Base-by-base conservation (phyloP, 441 rosid genomes). In the Melastoma candidum region DNA sequence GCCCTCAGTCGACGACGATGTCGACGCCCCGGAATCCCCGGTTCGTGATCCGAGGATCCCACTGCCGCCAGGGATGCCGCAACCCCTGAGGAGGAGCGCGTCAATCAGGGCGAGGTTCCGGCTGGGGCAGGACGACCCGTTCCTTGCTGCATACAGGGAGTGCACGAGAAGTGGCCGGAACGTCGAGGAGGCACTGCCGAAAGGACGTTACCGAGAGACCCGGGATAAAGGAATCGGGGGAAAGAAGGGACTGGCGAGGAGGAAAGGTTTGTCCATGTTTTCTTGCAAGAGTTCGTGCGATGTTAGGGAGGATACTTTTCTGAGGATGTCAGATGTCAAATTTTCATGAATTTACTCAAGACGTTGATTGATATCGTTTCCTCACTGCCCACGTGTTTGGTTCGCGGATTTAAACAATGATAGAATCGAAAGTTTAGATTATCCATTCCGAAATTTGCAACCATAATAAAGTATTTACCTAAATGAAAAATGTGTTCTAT, bases 61-160 rank as follows among this genome's bases (percentile, higher is more conserved):
- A 39, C 77, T 63, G 10, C 87, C 87, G n/a, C 84, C 82, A 4
- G 58, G 79, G 25, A 66, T 25, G 0, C 29, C 45, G 45, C 61
- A 26, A 26, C 61, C 47, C 11, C 69, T 70, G 0, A 48, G 43
- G 6, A 57, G 75, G 48, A 76, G 71, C 61, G 11, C 10, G n/a
- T 77, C 86, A 0, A 3, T 46, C 3, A 75, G 68, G 70, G 76
- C 36, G 5, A 29, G 75, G 8, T 61, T 71, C 39, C 58, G 73
- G 74, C 54, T 45, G 36, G 36, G 3, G 46, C 46, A 68, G 77
- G 71, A 73, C 17, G 89, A 82, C 60, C 89, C 89, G 22, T 82
- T 82, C 46, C 66, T 79, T 7, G 77, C 69, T 9, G 88, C 88
- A 13, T 82, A 69, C 50, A 79, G 75, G 67, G 78, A 75, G 56